A percentile compares a stretch with the other conserved stretches of the same genome.
Conservation (phyloP, 2,329 filamentous ascomycete genomes). For the Fusarium sp. region DNA sequence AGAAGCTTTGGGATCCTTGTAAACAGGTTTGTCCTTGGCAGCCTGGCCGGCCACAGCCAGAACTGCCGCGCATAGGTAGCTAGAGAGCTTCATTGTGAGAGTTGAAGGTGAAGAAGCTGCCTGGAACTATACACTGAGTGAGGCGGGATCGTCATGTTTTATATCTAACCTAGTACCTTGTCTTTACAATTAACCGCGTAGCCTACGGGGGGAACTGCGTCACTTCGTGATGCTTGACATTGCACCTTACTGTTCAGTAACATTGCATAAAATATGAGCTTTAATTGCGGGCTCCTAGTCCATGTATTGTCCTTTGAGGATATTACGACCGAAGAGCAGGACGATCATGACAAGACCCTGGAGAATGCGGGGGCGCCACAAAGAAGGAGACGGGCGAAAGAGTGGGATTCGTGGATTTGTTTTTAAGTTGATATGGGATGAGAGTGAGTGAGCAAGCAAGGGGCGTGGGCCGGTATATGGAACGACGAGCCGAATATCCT, state of each 20-base stretch:
- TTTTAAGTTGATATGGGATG: conserved; percentile 10
- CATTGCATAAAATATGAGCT: neutral
- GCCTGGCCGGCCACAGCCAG: conserved; percentile 40
- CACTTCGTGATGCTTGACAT: neutral
- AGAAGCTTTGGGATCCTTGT: conserved; percentile 70
- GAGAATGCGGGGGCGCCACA: conserved; percentile 36
- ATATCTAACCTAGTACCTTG: conserved; percentile 8
- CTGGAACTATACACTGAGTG: neutral
- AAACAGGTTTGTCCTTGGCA: conserved; percentile 53
- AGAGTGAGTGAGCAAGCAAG: neutral
- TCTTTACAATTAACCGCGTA: conserved; percentile 34
- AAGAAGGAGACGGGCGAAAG: conserved; percentile 9
- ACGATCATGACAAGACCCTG: conserved; percentile 30
- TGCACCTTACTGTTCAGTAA: neutral
- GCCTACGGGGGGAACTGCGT: neutral
- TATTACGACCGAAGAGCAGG: neutral
- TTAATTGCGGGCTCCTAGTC: neutral
- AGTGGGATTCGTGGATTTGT: conserved; percentile 35
- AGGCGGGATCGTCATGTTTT: conserved; percentile 23
- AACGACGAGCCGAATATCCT: conserved; percentile 39
- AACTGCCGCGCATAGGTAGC: conserved; percentile 34
- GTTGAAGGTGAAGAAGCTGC: conserved; percentile 6
- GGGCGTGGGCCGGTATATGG: conserved; percentile 16
- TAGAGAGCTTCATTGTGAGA: conserved; percentile 44
- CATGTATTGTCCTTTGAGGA: neutral